Conservation (phyloP, 1,284 basidiomycete species). For the Hemileia vastatrix region DNA sequence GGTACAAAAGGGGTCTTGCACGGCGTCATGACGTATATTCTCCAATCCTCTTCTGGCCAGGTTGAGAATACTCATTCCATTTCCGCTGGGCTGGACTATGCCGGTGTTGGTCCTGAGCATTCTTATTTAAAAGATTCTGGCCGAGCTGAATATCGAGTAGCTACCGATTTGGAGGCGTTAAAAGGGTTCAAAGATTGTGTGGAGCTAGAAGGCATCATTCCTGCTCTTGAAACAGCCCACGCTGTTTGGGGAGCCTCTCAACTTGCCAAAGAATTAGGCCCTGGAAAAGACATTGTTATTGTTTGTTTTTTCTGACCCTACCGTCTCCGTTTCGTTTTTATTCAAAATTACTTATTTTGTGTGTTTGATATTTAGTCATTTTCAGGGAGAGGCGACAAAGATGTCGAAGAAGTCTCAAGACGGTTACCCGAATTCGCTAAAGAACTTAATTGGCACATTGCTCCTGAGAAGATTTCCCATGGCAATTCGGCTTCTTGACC, state of each 20-base stretch:
- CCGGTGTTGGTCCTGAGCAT: constrained; percentile 89
- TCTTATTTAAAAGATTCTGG: constrained; percentile 91
- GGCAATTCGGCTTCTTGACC: too few relatives aligned
- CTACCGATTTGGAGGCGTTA: constrained; percentile 86
- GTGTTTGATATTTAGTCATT: constrained; percentile 47
- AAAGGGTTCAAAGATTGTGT: constrained; percentile 84
- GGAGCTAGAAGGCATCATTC: constrained; percentile 93
- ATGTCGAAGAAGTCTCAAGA: constrained; percentile 52
- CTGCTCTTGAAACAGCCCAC: constrained; percentile 89
- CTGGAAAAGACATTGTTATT: constrained; percentile 79
- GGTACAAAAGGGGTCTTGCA: constrained; percentile 91
- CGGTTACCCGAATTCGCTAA: constrained; percentile 18
- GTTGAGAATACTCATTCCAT: constrained; percentile 96
- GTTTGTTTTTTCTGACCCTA: constrained; percentile 41
- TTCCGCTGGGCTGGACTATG: constrained; percentile 82
- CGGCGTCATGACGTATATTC: constrained; percentile 86
- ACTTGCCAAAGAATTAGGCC: constrained; percentile 70
- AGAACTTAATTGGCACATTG: constrained; percentile 18
- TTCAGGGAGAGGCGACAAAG: constrained; percentile 86
- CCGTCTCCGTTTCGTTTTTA: neutral
- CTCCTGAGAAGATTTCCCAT: too few relatives aligned
- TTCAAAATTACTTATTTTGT: neutral
- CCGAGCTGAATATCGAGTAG: constrained; percentile 82
- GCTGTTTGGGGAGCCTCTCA: constrained; percentile 85
- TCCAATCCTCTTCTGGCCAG: constrained; percentile 80